Conservation (phyloP, 768 basidiomycete genomes). For the Lactarius trivialis region DNA sequence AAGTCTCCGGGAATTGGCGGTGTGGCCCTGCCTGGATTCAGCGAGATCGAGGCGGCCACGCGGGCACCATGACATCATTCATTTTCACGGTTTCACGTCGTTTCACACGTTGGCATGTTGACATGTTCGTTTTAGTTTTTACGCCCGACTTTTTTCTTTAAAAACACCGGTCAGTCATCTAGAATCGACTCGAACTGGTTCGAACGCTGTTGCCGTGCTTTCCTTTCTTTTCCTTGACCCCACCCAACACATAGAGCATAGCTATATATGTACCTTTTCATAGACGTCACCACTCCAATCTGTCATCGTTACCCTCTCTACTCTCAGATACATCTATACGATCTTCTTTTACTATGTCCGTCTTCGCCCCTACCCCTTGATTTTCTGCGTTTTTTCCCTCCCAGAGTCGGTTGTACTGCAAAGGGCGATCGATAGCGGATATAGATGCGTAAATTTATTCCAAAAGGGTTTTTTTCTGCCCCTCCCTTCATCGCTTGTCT, state of each 20-base stretch:
- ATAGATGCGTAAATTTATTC: background rate
- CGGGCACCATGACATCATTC: constrained; percentile 11
- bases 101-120: constrained; percentile 4
- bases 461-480: background rate
- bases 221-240: background rate
- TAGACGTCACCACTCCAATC: constrained; percentile 12
- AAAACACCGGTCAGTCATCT: background rate
- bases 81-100: background rate
- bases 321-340: background rate
- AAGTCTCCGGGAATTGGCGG: constrained; percentile 21
- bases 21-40: constrained; percentile 29
- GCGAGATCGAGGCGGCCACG: constrained; percentile 29
- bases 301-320: constrained; percentile 6
- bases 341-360: background rate
- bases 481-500: background rate
- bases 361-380: background rate
- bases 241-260: constrained; percentile 6
- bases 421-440: constrained; percentile 6
- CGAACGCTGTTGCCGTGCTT: background rate
- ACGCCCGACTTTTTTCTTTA: too few relatives aligned
- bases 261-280: constrained; percentile 10
- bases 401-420: constrained; percentile 5
- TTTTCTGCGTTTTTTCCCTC: background rate
- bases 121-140: too few relatives aligned
- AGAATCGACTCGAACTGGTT: constrained; percentile 4